Evolutionary conservation across 176 grass and related monocot genomes (phyloP).

Genomic region (Cocos nucifera): DNA sequence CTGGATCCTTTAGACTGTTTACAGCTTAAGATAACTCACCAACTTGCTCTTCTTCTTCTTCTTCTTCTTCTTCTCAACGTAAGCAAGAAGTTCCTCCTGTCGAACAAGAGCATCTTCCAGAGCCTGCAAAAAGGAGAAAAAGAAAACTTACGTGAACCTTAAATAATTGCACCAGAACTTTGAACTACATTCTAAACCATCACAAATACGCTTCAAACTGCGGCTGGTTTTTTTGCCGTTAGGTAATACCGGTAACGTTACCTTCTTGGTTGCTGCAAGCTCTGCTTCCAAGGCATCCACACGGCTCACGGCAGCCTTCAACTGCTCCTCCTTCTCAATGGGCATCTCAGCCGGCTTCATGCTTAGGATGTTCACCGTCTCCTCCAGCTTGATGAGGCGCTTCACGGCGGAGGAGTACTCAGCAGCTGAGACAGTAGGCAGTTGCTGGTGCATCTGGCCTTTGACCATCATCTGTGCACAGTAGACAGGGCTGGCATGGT

Average conservation of each 20-base stretch:
- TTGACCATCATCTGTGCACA: slow-evolving; percentile 19
- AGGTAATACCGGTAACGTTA: not conserved
- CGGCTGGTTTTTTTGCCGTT: too few relatives aligned
- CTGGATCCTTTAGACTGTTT: not conserved
- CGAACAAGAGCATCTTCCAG: slow-evolving; percentile 57
- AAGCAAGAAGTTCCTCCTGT: slow-evolving; percentile 66
- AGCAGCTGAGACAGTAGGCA: slow-evolving; percentile 17
- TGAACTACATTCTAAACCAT: too few relatives aligned
- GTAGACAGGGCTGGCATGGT: slow-evolving; percentile 13
- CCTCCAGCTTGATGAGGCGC: slow-evolving; percentile 69
- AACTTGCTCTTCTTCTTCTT: slow-evolving; percentile 71
- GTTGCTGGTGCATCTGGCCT: slow-evolving; percentile 20
- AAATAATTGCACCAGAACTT: not conserved
- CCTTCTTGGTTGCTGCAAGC: slow-evolving; percentile 86
- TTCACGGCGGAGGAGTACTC: slow-evolving; percentile 34
- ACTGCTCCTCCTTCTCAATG: slow-evolving; percentile 60
- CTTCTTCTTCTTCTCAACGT: slow-evolving; percentile 90
- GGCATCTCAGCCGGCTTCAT: slow-evolving; percentile 39
- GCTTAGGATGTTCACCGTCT: slow-evolving; percentile 51
- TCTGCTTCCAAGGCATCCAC: slow-evolving; percentile 65
- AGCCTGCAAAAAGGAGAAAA: slow-evolving; percentile 33
- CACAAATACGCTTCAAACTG: too few relatives aligned
- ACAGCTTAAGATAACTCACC: slow-evolving; percentile 3
- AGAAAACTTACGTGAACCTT: not conserved
- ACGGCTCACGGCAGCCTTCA: slow-evolving; percentile 64